These are phyloP conservation scores for Arabis hirsuta DNA, from an alignment of 345 rosid genomes.

Conservation along the genomic window DNA sequence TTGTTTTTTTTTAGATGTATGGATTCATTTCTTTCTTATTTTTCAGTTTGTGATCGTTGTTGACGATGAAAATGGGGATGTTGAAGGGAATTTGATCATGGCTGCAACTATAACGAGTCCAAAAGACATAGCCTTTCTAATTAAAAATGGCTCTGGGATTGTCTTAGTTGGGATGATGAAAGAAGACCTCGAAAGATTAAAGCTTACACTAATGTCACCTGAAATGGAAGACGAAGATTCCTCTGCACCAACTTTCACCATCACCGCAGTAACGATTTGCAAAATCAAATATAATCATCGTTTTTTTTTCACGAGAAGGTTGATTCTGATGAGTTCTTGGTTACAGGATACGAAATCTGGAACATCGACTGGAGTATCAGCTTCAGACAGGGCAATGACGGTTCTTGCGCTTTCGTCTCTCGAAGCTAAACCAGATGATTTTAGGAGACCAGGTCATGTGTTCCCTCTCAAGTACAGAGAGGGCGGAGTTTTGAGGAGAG, in stretches of 20 bases:
- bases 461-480: slow-evolving; percentile 85
- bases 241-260: slow-evolving; percentile 83
- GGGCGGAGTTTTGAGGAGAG: slow-evolving; percentile 88
- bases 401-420: slow-evolving; percentile 71
- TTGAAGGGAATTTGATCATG: slow-evolving; percentile 85
- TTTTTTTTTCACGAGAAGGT: neutral
- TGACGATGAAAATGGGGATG: slow-evolving; percentile 76
- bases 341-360: slow-evolving; percentile 72
- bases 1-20: slow-evolving; percentile 14
- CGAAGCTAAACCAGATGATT: slow-evolving; percentile 62
- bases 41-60: slow-evolving; percentile 84
- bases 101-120: slow-evolving; percentile 67
- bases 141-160: slow-evolving; percentile 81
- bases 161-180: slow-evolving; percentile 82
- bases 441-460: slow-evolving; percentile 90
- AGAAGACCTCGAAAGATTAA: slow-evolving; percentile 72
- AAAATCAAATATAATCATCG: neutral
- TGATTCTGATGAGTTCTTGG: neutral
- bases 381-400: slow-evolving; percentile 74
- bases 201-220: slow-evolving; percentile 83
- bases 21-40: neutral
- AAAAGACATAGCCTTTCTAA: slow-evolving; percentile 61
- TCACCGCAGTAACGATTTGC: slow-evolving; percentile 61
- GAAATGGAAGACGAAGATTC: slow-evolving; percentile 77
- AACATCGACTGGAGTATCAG: slow-evolving; percentile 74